phyloP scores from a whole-genome alignment of 768 basidiomycete genomes.

The Gyrodon lividus region DNA sequence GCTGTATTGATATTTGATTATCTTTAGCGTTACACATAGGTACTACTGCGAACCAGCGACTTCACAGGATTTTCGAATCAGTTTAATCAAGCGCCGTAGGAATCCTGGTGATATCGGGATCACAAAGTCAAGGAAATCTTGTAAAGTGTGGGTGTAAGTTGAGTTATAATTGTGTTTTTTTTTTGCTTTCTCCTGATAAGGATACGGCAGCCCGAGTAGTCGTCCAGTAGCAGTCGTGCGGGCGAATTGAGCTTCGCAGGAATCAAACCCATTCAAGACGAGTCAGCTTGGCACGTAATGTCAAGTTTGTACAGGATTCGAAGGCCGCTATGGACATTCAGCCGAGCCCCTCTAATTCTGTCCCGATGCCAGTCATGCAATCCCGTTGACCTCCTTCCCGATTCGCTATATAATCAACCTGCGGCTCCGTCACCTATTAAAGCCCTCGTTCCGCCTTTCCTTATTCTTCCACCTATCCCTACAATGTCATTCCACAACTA shows the following conservation, averaged over 20 bases:
- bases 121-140: conserved; percentile 3
- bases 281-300: conserved; percentile 44
- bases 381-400: conserved; percentile 32
- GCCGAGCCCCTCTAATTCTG: conserved; percentile 47
- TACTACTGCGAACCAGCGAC: too few species aligned
- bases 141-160: conserved; percentile 5
- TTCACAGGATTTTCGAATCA: too few species aligned
- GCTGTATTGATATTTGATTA: conserved; percentile 7
- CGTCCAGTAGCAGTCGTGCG: conserved; percentile 18
- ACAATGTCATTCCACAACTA: conserved; percentile 44
- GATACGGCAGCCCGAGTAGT: conserved; percentile 13
- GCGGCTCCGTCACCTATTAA: conserved; percentile 41
- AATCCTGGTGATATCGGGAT: conserved; percentile 7
- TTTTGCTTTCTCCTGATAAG: conserved; percentile 19
- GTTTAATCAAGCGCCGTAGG: neutral
- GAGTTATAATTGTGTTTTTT: conserved; percentile 19
- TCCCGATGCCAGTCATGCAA: conserved; percentile 26
- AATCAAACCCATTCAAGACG: conserved; percentile 33
- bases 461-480: conserved; percentile 27
- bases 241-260: conserved; percentile 12
- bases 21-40: neutral
- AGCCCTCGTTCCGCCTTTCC: conserved; percentile 19
- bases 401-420: conserved; percentile 24
- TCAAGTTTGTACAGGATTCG: conserved; percentile 36
- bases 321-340: conserved; percentile 28